These are phyloP conservation scores for Cornus kousa DNA, from an alignment of 148 eudicot genomes.

Conservation along the genomic window DNA sequence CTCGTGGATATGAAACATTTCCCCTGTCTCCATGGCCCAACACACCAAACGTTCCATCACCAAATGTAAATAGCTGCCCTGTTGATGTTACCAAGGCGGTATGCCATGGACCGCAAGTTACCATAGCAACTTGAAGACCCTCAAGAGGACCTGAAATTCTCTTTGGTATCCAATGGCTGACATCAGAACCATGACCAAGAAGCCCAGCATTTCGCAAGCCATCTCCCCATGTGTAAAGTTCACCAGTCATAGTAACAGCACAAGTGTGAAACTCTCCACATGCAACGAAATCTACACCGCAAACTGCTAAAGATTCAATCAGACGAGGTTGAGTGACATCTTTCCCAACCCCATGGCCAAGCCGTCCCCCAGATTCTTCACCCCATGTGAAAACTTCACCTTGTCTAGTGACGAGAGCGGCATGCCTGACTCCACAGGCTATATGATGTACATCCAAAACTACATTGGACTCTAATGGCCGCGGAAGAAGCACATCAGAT, in stretches of 20 bases:
- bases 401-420: slow-evolving; percentile 84
- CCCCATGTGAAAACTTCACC: slow-evolving; percentile 98
- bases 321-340: slow-evolving; percentile 72
- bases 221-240: slow-evolving; percentile 96
- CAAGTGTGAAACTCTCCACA: slow-evolving; percentile 96
- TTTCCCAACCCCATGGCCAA: slow-evolving; percentile 87
- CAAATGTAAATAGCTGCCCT: slow-evolving; percentile 91
- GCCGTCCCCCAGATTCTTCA: slow-evolving; percentile 95
- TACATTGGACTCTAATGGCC: slow-evolving; percentile 77
- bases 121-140: slow-evolving; percentile 75
- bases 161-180: slow-evolving; percentile 96
- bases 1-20: slow-evolving; percentile 67
- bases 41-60: slow-evolving; percentile 98
- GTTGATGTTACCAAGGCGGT: slow-evolving; percentile 79
- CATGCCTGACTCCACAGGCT: slow-evolving; percentile 89
- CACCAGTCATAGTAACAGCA: slow-evolving; percentile 88
- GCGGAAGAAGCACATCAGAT: slow-evolving; percentile 77
- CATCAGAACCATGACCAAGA: slow-evolving; percentile 80
- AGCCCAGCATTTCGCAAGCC: slow-evolving; percentile 89
- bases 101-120: slow-evolving; percentile 97
- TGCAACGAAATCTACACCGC: slow-evolving; percentile 78
- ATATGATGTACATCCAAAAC: slow-evolving; percentile 83
- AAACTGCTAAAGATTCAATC: slow-evolving; percentile 69
- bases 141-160: slow-evolving; percentile 83
- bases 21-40: slow-evolving; percentile 91